Evolutionary conservation across 2,329 filamentous ascomycete species (phyloP), one percentile per base, ranked within the genome.

Genomic region (Calonectria honghensis): DNA sequence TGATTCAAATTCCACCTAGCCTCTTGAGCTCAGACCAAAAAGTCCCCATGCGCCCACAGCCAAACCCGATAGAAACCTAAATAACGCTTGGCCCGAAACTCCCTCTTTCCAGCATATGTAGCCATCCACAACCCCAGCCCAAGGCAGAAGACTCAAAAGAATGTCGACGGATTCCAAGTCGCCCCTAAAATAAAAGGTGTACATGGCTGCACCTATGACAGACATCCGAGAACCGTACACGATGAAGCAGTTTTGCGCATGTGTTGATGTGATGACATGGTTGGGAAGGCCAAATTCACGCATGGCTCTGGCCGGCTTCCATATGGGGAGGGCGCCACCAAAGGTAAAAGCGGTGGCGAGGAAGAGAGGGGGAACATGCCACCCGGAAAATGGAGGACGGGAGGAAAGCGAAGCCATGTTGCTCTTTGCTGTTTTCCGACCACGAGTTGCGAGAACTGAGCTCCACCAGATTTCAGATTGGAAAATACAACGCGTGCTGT

Each of bases 291-390:
- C 83, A 73, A 82, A 83, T 72, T 83, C 82, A 31, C 77, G 75
- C 50, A 86, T 85, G 16, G 83, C 83, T 32, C 76, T 79, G 29
- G 78, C 68, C 3, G 83, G 78, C 67, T 82, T 81, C 76, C 79
- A 83, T 45, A 85, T 76, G 18, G 84, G 84, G 9, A 84, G 78
- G 41, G 84, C 74, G 16, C 83, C 83, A 29, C 83, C 83, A 61
- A 85, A 76, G 5, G 80, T 83, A 24, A 80, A 80, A 11, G 80
- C 75, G 27, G 81, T 82, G 27, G 81, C 83, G 24, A 84, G 73
- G 3, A 82, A 80, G 16, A 82, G 61, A 10, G 78, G 75, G 2
- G 81, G 80, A 50, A 81, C 78, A 61, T 84, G 82, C 76, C 77
- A 80, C 6, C 73, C 72, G 13, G 78, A 74, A 45, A 80, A 77